These are phyloP conservation scores for grape (Vitis vinifera) DNA, from an alignment of 164 flowering plant species.

Conservation along the genomic window DNA sequence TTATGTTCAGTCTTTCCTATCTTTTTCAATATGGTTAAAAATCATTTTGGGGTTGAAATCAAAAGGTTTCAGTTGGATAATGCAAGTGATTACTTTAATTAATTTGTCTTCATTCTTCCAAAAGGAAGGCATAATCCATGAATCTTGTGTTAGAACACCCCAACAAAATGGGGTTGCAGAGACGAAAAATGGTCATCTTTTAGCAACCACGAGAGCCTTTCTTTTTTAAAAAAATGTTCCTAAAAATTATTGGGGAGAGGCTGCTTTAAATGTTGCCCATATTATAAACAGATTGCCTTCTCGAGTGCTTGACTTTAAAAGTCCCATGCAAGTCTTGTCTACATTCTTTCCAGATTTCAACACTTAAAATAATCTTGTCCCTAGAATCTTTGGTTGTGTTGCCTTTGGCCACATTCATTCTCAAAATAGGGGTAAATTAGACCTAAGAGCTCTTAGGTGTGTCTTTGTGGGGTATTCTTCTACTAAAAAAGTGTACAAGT, in stretches of 20 bases:
- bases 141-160: slow-evolving; percentile 6
- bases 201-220: not conserved
- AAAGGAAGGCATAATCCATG: not conserved
- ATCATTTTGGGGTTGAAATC: not conserved
- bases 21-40: too few relatives aligned
- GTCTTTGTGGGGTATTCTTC: slow-evolving; percentile 6
- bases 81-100: slow-evolving; percentile 1
- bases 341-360: not conserved
- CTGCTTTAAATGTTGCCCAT: not conserved
- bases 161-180: slow-evolving; percentile 6
- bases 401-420: not conserved
- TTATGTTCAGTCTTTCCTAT: not conserved
- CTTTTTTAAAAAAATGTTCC: not conserved
- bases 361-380: not conserved
- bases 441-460: not conserved
- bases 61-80: not conserved
- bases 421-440: not conserved
- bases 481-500: slow-evolving; percentile 4
- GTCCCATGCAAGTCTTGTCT: not conserved
- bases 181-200: slow-evolving; percentile 5
- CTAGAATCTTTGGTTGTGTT: slow-evolving; percentile 3
- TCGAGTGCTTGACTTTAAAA: not conserved
- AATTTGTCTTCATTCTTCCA: not conserved
- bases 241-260: slow-evolving; percentile 5
- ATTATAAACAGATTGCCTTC: slow-evolving; percentile 5